Evolutionary conservation across 306 rosid genomes (phyloP), one percentile per base, ranked within the genome.

Genomic region (Herpetospermum pedunculosum): DNA sequence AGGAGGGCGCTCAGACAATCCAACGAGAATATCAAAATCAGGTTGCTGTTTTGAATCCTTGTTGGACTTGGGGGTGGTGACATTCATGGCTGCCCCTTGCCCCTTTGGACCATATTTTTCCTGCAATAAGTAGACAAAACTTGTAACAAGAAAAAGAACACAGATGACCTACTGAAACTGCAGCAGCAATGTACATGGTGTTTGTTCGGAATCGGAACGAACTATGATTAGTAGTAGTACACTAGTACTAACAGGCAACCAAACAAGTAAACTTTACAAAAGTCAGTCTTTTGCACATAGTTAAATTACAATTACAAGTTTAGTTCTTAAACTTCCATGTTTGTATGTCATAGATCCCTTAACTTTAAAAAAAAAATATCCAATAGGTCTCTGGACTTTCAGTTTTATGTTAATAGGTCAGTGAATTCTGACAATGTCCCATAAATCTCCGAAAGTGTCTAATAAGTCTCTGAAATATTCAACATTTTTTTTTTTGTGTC

Each of bases 71-170:
- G 91, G 79, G 70, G 82, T 72, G 30, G 82, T 70, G 67, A 70
- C 87, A 47, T 77, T 89, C 59, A 43, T n/a, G 75, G 81, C 69
- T 52, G 84, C 92, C 50, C 76, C 88, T 85, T 81, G 91, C 71
- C 95, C 99, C 82, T 94, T 94, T 0, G 99, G 99, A 82, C 97
- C 99, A 79, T 89, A 94, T 78, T 94, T 94, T 80, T 94, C 99
- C 97, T 91, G 87, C 43, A 72, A 80, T 14, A 26, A 58, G 74
- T 16, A 44, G 55, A 26, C 40, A 74, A 77, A 67, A 25, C 67
- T 75, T 50, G 44, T 41, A 18, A 57, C 10, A 6, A 29, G 35
- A 12, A 19, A 49, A 59, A 41, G 35, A 13, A 40, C 52, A 23
- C 34, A 38, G 32, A 4, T 12, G 2, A 6, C 34, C 52, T 5